Conservation (phyloP, 2,329 filamentous ascomycete species). For the Aquanectria penicillioides region DNA sequence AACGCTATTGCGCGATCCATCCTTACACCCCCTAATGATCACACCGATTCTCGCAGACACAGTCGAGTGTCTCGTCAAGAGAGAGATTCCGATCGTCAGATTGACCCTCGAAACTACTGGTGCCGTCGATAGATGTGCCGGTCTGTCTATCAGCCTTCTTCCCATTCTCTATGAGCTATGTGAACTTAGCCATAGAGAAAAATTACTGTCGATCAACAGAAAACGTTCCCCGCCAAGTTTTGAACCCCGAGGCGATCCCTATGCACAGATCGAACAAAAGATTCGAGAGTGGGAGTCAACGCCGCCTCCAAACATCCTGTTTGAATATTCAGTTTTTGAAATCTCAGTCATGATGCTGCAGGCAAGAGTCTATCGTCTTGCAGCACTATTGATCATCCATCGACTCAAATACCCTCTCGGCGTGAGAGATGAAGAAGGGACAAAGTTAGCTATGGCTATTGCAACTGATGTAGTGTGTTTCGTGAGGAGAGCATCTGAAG, state of each 20-base stretch:
- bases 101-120: not conserved
- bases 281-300: not conserved
- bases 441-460: not conserved
- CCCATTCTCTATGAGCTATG: not conserved
- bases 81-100: not conserved
- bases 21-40: not conserved
- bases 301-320: not conserved
- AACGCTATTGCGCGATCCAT: not conserved
- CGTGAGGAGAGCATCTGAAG: not conserved
- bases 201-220: not conserved
- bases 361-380: not conserved
- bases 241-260: not conserved
- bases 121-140: not conserved
- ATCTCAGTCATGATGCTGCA: constrained; percentile 2
- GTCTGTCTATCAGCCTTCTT: not conserved
- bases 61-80: not conserved
- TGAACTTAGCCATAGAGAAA: not conserved
- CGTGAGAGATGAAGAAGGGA: not conserved
- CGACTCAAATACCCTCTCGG: not conserved
- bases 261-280: not conserved
- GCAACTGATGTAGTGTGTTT: not conserved
- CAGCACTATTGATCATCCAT: not conserved
- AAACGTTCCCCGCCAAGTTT: not conserved
- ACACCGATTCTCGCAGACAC: not conserved
- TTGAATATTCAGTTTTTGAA: not conserved